These are phyloP conservation scores for Pogostemon cablin DNA, from an alignment of 257 asterid species.

Conservation along the genomic window DNA sequence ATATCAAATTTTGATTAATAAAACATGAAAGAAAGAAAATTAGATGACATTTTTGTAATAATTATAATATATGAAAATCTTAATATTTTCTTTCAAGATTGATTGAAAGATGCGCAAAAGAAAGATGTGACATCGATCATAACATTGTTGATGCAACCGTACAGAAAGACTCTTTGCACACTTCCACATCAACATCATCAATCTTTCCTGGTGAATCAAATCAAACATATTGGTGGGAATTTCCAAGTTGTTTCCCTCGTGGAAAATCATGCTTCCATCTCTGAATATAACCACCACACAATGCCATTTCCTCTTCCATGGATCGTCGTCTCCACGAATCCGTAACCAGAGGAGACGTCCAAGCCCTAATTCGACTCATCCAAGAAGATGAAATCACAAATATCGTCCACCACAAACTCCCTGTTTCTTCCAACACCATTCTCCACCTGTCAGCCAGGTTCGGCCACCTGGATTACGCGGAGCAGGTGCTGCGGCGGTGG, in stretches of 20 bases:
- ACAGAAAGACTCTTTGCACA: too few relatives aligned
- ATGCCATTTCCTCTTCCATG: slow-evolving; percentile 28
- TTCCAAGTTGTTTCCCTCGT: background rate
- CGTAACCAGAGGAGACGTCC: slow-evolving; percentile 36
- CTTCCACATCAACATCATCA: too few relatives aligned
- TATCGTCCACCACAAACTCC: slow-evolving; percentile 17
- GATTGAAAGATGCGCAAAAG: too few relatives aligned
- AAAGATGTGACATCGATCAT: too few relatives aligned
- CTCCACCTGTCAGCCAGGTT: slow-evolving; percentile 48
- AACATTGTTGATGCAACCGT: too few relatives aligned
- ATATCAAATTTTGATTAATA: too few relatives aligned
- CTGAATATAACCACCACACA: background rate
- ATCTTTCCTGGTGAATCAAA: too few relatives aligned
- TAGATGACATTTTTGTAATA: too few relatives aligned
- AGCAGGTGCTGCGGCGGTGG: slow-evolving; percentile 29
- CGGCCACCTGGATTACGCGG: slow-evolving; percentile 41
- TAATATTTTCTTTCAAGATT: too few relatives aligned
- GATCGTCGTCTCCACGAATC: slow-evolving; percentile 48
- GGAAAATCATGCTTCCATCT: slow-evolving; percentile 13
- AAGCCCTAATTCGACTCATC: slow-evolving; percentile 26
- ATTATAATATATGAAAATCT: too few relatives aligned
- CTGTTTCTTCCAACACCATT: slow-evolving; percentile 31
- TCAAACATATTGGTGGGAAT: background rate
- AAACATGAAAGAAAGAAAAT: too few relatives aligned
- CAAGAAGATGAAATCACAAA: slow-evolving; percentile 12